A percentile compares a stretch with the other conserved stretches of the same genome.
Evolutionary conservation across 129 eudicot genomes (phyloP).

Genomic region (Mikania micrantha): DNA sequence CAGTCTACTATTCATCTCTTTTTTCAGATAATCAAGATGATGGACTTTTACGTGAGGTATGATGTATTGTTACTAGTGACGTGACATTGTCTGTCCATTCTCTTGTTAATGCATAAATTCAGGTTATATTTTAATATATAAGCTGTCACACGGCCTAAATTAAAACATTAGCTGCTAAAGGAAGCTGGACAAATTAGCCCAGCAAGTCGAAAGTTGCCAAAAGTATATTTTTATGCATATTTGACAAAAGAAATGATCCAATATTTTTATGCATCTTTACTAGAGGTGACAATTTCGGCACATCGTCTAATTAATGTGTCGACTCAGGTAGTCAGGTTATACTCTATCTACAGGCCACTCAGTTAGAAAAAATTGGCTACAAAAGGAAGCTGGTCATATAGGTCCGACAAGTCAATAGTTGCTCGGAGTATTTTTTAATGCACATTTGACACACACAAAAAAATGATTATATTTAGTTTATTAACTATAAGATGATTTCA

Average conservation of each 20-base stretch:
- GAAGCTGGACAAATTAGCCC: not conserved
- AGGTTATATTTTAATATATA: not conserved
- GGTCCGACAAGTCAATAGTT: not conserved
- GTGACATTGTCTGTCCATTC: not conserved
- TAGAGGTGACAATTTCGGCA: not conserved
- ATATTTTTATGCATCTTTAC: too few species aligned
- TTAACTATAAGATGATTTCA: not conserved
- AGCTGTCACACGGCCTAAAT: not conserved
- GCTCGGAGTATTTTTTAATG: not conserved
- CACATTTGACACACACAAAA: not conserved
- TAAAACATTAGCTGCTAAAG: not conserved
- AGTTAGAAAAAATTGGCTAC: not conserved
- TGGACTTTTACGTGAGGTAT: constrained; percentile 48
- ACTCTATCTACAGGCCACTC: not conserved
- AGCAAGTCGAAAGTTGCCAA: not conserved
- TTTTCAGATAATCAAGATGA: constrained; percentile 59
- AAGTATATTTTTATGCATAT: not conserved
- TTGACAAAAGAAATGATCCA: not conserved
- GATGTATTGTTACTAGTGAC: constrained; percentile 13
- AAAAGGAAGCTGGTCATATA: not conserved
- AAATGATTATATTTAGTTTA: not conserved
- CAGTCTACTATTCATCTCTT: constrained; percentile 77
- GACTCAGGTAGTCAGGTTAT: not conserved
- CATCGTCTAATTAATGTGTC: not conserved
- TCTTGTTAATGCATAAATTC: not conserved